Evolutionary conservation across 257 asterid genomes (phyloP), one percentile per base, ranked within the genome.

Genomic region (Jacaranda mimosifolia): DNA sequence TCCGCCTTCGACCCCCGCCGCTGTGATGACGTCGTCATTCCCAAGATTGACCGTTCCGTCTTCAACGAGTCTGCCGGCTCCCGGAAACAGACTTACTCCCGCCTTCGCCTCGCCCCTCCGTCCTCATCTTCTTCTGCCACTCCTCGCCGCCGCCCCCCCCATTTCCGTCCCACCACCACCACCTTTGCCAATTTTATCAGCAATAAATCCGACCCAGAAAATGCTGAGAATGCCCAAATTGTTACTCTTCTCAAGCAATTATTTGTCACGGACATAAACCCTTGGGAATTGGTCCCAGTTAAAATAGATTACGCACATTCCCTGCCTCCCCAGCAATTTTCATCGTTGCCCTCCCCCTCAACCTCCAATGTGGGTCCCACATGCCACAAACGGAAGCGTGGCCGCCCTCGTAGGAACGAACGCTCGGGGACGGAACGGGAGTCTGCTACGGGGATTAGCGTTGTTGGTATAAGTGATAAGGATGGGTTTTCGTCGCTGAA

Each of bases 21-120:
- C 48, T 78, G 83, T 21, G 94, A 91, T 72, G 98, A 94, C 72
- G 88, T 88, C 77, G 91, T 91, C 17, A 87, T 87, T 53, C 98
- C 97, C 35, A 87, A 85, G 73, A 88, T 94, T 15, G 97, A 94
- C 76, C 96, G 97, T 46, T 82, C 96, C 78, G 93, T 94, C 68
- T 94, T 94, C 90, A 92, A 94, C 43, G 98, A 94, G 78, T 91
- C 98, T 55, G 95, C 96, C 59, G 98, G 98, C 38, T 89, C 96
- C 42, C 91, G 99, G n/a, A 92, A 91, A 62, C 99, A 94, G 64
- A 94, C 96, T 12, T 94, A 92, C 75, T 88, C 92, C 43, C 99
- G 98, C 74, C 86, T 91, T 78, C 99, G 98, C 62, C 94, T 94
- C 62, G 94, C 90, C 3, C 95, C 97, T 3, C 82, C 97, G 6